Percentiles rank a stretch among this genome's conserved stretches.
These are phyloP conservation scores for Pisolithus albus DNA, from an alignment of 768 basidiomycete genomes.

Conservation along the genomic window DNA sequence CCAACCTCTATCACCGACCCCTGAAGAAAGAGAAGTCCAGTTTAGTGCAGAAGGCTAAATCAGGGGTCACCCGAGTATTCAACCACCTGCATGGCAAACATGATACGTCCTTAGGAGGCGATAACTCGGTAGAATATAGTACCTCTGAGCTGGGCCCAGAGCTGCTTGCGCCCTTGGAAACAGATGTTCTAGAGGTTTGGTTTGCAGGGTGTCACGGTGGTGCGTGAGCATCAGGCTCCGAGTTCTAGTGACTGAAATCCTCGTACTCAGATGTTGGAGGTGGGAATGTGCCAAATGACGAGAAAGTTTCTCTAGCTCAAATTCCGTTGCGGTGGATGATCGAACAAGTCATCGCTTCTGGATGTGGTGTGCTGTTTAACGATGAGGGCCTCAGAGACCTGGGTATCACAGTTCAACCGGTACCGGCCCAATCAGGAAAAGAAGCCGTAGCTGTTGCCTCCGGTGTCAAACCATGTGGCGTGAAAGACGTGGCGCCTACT, in stretches of 20 bases:
- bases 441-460: background rate
- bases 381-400: constrained; percentile 37
- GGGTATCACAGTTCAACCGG: constrained; percentile 24
- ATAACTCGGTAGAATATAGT: background rate
- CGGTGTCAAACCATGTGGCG: background rate
- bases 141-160: background rate
- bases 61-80: background rate
- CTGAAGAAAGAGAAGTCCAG: constrained; percentile 8
- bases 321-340: constrained; percentile 78
- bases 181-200: constrained; percentile 75
- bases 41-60: background rate
- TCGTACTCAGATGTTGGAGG: constrained; percentile 59
- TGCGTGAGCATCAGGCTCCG: constrained; percentile 25
- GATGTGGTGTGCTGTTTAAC: constrained; percentile 59
- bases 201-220: constrained; percentile 69
- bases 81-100: background rate
- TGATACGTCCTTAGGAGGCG: background rate
- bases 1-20: constrained; percentile 53
- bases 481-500: background rate
- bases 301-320: constrained; percentile 40
- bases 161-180: background rate
- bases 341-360: constrained; percentile 49
- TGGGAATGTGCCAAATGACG: constrained; percentile 42
- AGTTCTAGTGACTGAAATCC: background rate
- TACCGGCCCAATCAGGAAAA: background rate